These are phyloP conservation scores for Litchi chinensis DNA, from an alignment of 345 rosid genomes.

Conservation along the genomic window DNA sequence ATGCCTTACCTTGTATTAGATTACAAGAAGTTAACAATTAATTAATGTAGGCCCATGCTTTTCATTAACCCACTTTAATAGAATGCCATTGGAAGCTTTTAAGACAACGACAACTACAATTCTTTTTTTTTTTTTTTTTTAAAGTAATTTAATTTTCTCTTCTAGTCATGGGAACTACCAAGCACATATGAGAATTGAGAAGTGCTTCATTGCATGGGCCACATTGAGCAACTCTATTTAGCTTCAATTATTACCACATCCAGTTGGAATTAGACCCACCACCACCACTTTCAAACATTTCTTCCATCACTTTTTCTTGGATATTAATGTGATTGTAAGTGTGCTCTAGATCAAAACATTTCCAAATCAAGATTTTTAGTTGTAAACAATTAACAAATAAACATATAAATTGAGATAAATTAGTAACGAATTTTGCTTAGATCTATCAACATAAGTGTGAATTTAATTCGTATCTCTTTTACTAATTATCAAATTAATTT, in stretches of 20 bases:
- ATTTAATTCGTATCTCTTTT: too few species aligned
- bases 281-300: conserved; percentile 23
- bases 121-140: neutral
- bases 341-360: too few species aligned
- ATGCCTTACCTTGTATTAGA: neutral
- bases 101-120: neutral
- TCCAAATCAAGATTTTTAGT: neutral
- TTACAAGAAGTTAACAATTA: neutral
- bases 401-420: too few species aligned
- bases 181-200: conserved; percentile 15
- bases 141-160: too few species aligned
- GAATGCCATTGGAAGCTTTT: conserved; percentile 15
- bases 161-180: neutral
- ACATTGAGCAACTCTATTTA: conserved; percentile 20
- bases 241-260: conserved; percentile 31
- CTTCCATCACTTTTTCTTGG: neutral
- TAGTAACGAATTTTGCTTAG: too few species aligned
- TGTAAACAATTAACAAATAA: neutral
- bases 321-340: neutral
- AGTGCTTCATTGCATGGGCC: conserved; percentile 30
- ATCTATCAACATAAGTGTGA: too few species aligned
- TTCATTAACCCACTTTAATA: neutral
- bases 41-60: conserved; percentile 1
- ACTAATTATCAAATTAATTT: too few species aligned
- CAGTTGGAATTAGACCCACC: conserved; percentile 37